Evolutionary conservation across 495 filamentous ascomycete genomes (phyloP).

Genomic region (Penicillium simplicissimum): DNA sequence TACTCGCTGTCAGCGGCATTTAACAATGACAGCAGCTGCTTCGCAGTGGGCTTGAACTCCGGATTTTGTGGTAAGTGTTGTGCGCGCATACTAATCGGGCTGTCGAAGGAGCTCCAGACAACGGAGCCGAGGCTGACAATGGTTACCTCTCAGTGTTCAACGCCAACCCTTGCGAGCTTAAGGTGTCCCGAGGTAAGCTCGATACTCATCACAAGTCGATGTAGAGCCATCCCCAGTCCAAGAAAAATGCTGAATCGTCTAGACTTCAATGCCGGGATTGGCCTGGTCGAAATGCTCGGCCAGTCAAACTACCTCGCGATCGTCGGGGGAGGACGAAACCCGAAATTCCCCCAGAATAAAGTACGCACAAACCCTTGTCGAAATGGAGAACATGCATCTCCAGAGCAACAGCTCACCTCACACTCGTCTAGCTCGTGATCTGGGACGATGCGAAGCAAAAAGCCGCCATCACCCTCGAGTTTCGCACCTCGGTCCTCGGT

Average conservation of each 20-base stretch:
- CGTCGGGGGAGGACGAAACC: constrained; percentile 83
- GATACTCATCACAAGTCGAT: too few species aligned
- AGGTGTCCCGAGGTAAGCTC: constrained; percentile 61
- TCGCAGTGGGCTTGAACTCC: constrained; percentile 82
- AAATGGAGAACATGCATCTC: background rate
- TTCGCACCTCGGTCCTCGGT: constrained; percentile 72
- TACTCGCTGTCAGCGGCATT: constrained; percentile 82
- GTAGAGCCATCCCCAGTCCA: background rate
- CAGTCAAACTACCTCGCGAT: constrained; percentile 86
- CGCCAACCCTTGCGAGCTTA: constrained; percentile 72
- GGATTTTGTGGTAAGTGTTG: constrained; percentile 76
- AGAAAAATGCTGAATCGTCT: background rate
- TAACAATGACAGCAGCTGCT: constrained; percentile 84
- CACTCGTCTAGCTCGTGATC: constrained; percentile 64
- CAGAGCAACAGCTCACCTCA: background rate
- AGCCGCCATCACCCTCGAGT: constrained; percentile 69
- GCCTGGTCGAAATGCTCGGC: constrained; percentile 82
- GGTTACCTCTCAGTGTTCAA: constrained; percentile 63
- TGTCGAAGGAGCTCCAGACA: background rate
- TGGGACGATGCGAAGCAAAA: constrained; percentile 89
- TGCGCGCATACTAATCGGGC: constrained; percentile 2
- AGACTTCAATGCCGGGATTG: constrained; percentile 88
- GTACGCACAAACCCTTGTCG: constrained; percentile 39
- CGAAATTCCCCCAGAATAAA: constrained; percentile 87
- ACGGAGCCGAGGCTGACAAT: constrained; percentile 12